Percentiles rank a stretch among this genome's conserved stretches.
phyloP scores from a whole-genome alignment of 2,329 filamentous ascomycete genomes.

The Fusarium proliferatum region DNA sequence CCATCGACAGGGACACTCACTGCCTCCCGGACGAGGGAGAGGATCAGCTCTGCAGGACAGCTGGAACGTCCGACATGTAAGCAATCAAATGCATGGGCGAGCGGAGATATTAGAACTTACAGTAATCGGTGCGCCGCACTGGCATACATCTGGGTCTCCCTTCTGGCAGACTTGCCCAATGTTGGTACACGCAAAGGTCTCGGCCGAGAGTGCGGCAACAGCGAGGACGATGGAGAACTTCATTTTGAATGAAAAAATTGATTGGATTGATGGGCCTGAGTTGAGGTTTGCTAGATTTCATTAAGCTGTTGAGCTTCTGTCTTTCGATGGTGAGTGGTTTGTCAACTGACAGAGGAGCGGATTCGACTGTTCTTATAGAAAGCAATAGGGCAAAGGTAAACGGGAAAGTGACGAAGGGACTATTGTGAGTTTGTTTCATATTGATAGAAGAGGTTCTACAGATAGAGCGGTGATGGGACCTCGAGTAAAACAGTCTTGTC shows the following conservation, averaged over 20 bases:
- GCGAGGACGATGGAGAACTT: neutral
- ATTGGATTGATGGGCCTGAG: rapidly evolving
- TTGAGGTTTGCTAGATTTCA: rapidly evolving
- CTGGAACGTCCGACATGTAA: neutral
- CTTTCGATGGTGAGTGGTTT: neutral
- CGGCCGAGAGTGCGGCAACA: neutral
- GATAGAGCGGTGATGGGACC: neutral
- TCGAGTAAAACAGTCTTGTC: neutral
- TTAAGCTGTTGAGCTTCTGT: neutral
- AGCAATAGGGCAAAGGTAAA: rapidly evolving
- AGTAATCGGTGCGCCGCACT: neutral
- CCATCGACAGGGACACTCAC: neutral
- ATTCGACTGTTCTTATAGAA: neutral
- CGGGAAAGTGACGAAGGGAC: rapidly evolving
- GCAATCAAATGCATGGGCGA: rapidly evolving
- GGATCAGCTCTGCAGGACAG: neutral
- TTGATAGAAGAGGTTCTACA: neutral
- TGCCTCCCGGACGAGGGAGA: neutral
- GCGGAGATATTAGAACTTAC: neutral
- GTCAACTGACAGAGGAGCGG: rapidly evolving
- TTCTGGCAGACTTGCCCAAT: neutral
- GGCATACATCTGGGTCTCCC: neutral
- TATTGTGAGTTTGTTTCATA: neutral
- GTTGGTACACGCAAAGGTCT: neutral
- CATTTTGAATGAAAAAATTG: neutral